phyloP scores from a whole-genome alignment of 495 filamentous ascomycete genomes.

The Penicillium tannophilum region DNA sequence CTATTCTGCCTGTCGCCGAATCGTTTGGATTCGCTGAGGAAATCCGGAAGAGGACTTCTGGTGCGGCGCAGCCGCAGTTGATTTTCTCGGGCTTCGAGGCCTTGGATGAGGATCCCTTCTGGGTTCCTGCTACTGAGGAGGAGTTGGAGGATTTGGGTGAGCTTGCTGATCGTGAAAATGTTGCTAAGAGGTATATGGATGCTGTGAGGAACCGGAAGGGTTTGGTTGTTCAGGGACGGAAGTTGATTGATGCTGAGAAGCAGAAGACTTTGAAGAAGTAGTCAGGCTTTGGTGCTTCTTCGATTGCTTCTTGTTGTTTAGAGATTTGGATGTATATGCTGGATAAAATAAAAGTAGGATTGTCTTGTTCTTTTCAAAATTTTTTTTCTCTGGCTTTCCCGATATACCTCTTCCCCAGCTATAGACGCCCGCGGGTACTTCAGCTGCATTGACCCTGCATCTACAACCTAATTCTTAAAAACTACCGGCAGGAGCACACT shows the following conservation, averaged over 20 bases:
- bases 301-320: not conserved
- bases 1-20: constrained; percentile 86
- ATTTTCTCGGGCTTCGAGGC: constrained; percentile 92
- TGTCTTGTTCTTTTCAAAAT: constrained; percentile 1
- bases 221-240: constrained; percentile 75
- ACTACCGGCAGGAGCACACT: not conserved
- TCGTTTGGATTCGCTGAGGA: constrained; percentile 96
- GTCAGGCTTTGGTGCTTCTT: not conserved
- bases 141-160: constrained; percentile 96
- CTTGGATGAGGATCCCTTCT: constrained; percentile 91
- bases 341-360: not conserved
- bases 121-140: constrained; percentile 95
- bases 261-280: constrained; percentile 98
- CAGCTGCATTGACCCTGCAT: too few species aligned
- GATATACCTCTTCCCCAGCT: not conserved
- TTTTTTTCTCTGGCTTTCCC: not conserved
- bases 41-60: constrained; percentile 90
- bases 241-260: constrained; percentile 93
- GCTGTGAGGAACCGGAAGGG: constrained; percentile 82
- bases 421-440: too few species aligned
- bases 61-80: constrained; percentile 87
- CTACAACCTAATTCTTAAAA: not conserved
- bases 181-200: constrained; percentile 96
- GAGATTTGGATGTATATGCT: constrained; percentile 4
- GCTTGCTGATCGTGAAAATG: constrained; percentile 88